Conservation (phyloP, 768 basidiomycete genomes). For the Suillus alpinus region DNA sequence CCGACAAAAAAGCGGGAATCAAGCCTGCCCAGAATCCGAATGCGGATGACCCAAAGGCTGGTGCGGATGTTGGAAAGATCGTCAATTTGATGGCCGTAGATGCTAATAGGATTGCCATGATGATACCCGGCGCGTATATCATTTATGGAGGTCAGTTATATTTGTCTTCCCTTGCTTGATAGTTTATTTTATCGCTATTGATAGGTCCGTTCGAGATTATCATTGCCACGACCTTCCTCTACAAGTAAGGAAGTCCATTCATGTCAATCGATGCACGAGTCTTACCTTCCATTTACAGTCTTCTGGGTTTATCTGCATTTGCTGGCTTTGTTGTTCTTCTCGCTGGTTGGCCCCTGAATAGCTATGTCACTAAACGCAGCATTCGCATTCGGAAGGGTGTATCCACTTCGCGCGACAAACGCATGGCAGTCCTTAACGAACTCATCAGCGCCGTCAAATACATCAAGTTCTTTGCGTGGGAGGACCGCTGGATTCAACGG, state of each 20-base stretch:
- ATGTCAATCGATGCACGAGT: neutral
- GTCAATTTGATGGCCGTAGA: slow-evolving; percentile 88
- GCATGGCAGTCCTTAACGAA: slow-evolving; percentile 45
- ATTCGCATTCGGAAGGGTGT: slow-evolving; percentile 35
- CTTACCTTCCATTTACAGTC: slow-evolving; percentile 30
- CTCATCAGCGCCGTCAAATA: slow-evolving; percentile 39
- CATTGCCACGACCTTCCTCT: slow-evolving; percentile 71
- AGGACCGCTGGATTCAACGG: slow-evolving; percentile 42
- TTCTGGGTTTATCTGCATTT: slow-evolving; percentile 71
- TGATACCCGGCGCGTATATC: slow-evolving; percentile 56
- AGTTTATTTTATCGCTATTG: neutral
- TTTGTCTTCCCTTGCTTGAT: neutral
- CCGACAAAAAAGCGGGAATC: slow-evolving; percentile 19
- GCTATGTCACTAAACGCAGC: slow-evolving; percentile 35
- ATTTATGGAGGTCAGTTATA: slow-evolving; percentile 56
- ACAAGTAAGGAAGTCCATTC: slow-evolving; percentile 48
- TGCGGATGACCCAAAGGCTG: slow-evolving; percentile 56
- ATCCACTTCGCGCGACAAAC: slow-evolving; percentile 36
- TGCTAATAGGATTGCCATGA: slow-evolving; percentile 59
- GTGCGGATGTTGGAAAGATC: slow-evolving; percentile 87
- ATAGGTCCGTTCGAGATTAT: slow-evolving; percentile 74
- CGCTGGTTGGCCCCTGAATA: slow-evolving; percentile 50
- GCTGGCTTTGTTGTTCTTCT: slow-evolving; percentile 54
- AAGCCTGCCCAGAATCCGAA: slow-evolving; percentile 23
- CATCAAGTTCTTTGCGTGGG: slow-evolving; percentile 45